Conservation (phyloP, 192 early-diverging fungal species). For the Physocladia obscura region DNA sequence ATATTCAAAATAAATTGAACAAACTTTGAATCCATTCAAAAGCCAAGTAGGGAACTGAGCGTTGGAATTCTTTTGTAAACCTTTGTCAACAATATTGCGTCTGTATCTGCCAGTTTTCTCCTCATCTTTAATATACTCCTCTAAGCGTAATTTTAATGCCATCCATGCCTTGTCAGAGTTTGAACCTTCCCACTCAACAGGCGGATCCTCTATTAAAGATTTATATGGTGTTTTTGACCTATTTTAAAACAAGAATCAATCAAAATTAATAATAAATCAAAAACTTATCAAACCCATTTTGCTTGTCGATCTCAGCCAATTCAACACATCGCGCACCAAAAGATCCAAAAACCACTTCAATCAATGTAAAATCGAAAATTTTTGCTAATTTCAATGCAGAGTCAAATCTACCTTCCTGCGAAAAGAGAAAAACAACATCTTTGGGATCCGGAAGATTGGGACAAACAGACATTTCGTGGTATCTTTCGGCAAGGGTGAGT, state of each 20-base stretch:
- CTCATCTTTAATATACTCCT: slow-evolving; percentile 7
- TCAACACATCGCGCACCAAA: slow-evolving; percentile 27
- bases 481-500: slow-evolving; percentile 20
- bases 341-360: slow-evolving; percentile 21
- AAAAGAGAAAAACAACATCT: slow-evolving; percentile 24
- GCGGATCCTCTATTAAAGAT: slow-evolving; percentile 25
- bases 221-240: background rate
- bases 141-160: slow-evolving; percentile 22
- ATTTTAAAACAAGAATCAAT: background rate
- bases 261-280: no score
- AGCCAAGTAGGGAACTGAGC: slow-evolving; percentile 34
- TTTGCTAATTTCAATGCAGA: slow-evolving; percentile 32
- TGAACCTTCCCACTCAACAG: slow-evolving; percentile 25
- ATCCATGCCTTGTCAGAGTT: slow-evolving; percentile 35
- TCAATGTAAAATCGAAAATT: slow-evolving; percentile 24
- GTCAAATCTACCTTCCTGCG: slow-evolving; percentile 27
- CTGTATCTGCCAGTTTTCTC: background rate
- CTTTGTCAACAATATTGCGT: slow-evolving; percentile 23
- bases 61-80: slow-evolving; percentile 19
- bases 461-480: background rate
- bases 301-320: background rate
- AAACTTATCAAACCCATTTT: background rate
- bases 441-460: slow-evolving; percentile 17
- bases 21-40: slow-evolving; percentile 28
- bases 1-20: background rate